Evolutionary conservation across 768 basidiomycete species (phyloP).

Genomic region (Rhodotorula graminis): DNA sequence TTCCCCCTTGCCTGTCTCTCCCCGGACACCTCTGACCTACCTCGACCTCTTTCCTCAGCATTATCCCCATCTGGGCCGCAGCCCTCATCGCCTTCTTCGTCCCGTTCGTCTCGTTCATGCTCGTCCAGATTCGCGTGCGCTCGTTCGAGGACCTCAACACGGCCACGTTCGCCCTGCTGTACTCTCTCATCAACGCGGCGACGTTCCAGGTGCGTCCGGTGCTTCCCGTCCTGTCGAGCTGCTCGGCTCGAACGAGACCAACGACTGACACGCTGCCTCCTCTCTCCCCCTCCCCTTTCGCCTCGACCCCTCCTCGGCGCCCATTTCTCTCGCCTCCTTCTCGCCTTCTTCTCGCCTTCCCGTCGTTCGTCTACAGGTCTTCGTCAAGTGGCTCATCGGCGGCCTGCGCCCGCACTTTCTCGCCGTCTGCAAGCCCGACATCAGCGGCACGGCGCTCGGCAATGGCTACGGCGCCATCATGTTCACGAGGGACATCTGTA

Average conservation of each 20-base stretch:
- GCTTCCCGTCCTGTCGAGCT: background rate
- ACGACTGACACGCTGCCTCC: too few relatives aligned
- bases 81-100: slow-evolving; percentile 57
- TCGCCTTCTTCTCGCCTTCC: too few relatives aligned
- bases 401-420: slow-evolving; percentile 57
- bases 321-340: too few relatives aligned
- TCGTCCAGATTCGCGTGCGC: slow-evolving; percentile 57
- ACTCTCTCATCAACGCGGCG: slow-evolving; percentile 53
- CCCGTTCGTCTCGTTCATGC: slow-evolving; percentile 56
- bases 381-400: slow-evolving; percentile 54
- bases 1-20: background rate
- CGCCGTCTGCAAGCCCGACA: slow-evolving; percentile 54
- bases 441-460: slow-evolving; percentile 46
- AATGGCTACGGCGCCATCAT: slow-evolving; percentile 54
- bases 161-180: slow-evolving; percentile 57
- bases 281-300: background rate
- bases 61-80: slow-evolving; percentile 56
- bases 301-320: too few relatives aligned
- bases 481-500: slow-evolving; percentile 57
- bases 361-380: slow-evolving; percentile 45
- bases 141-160: slow-evolving; percentile 53
- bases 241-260: too few relatives aligned
- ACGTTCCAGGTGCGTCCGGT: slow-evolving; percentile 47
- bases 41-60: background rate
- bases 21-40: background rate